Evolutionary conservation across 73 alveolate genomes (phyloP), one percentile per base, ranked within the genome.

Genomic region (Uronychia setigera): DNA sequence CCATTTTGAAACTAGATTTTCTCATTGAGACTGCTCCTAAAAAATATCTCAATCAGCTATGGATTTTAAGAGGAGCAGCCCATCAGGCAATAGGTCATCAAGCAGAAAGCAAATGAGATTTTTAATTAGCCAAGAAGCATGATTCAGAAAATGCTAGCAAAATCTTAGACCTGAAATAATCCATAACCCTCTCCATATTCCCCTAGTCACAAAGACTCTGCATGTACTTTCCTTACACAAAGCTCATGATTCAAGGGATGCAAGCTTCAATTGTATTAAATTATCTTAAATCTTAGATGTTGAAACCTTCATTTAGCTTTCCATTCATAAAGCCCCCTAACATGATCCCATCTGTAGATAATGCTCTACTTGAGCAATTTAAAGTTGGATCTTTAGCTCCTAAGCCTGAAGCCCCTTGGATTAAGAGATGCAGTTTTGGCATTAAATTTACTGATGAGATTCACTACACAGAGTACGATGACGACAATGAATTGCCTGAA

Each of bases 401-500:
- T 5, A 90, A 90, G 58, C 95, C 95, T 9, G 95, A 90, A 33
- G 95, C 95, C 27, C 95, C 95, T 19, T 90, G 95, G 95, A 90
- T 90, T 34, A 90, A 90, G 77, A 79, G 89, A 33, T 78, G 91
- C 79, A 29, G 82, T 1, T 85, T 76, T 58, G 95, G 95, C 26
- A 90, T 90, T 30, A 90, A 90, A 58, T 90, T 90, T 75, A 90
- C 95, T 29, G 95, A 90, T 32, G 85, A 90, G 81, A 90, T 90
- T 14, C 89, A 90, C 74, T 76, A 59, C 85, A 90, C 95, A 29
- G 89, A 82, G 31, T 82, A 82, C 74, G 95, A 85, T 85, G 95
- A 85, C n/a, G 92, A 90, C 58, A 57, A 84, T 33, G 95, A 90
- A 1, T 33, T 74, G 14, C 74, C 83, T 1, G 89, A 82, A 0